Conservation (phyloP, 2,329 filamentous ascomycete genomes). For the Penicillium sp. region DNA sequence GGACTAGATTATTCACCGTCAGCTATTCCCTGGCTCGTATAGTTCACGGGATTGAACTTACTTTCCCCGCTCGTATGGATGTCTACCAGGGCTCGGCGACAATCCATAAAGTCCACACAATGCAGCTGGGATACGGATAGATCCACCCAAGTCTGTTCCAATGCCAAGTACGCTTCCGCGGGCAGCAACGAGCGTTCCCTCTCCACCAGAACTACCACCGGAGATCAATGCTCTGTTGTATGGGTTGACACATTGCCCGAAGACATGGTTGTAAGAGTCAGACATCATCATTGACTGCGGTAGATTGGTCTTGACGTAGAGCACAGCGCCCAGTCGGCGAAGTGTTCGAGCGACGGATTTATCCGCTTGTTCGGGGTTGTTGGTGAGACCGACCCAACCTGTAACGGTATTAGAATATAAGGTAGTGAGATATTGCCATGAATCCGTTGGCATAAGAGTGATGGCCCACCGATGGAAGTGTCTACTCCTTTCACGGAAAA, state of each 20-base stretch:
- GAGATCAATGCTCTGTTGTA: slow-evolving; percentile 53
- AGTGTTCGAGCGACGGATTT: slow-evolving; percentile 26
- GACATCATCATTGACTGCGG: slow-evolving; percentile 32
- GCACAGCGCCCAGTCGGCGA: slow-evolving; percentile 23
- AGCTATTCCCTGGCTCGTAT: neutral
- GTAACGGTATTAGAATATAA: neutral
- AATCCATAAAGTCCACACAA: slow-evolving; percentile 58
- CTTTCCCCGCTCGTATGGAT: slow-evolving; percentile 40
- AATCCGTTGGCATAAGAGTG: no score
- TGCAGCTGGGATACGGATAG: slow-evolving; percentile 57
- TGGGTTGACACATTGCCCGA: slow-evolving; percentile 57
- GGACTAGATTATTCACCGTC: slow-evolving; percentile 13
- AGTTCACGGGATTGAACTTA: slow-evolving; percentile 26
- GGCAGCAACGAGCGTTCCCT: slow-evolving; percentile 55
- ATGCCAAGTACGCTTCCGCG: slow-evolving; percentile 55
- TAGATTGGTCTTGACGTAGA: slow-evolving; percentile 29
- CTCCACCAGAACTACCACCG: slow-evolving; percentile 59
- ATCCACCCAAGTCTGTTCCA: slow-evolving; percentile 57
- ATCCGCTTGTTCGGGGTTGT: slow-evolving; percentile 18
- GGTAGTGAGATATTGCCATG: no score
- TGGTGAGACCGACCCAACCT: slow-evolving; percentile 29
- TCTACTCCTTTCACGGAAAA: slow-evolving; percentile 26
- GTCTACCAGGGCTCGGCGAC: slow-evolving; percentile 40
- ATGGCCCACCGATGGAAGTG: slow-evolving; percentile 23
- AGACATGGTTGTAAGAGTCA: slow-evolving; percentile 44